phyloP scores from a whole-genome alignment of 768 basidiomycete species.

The Lactarius trivialis region DNA sequence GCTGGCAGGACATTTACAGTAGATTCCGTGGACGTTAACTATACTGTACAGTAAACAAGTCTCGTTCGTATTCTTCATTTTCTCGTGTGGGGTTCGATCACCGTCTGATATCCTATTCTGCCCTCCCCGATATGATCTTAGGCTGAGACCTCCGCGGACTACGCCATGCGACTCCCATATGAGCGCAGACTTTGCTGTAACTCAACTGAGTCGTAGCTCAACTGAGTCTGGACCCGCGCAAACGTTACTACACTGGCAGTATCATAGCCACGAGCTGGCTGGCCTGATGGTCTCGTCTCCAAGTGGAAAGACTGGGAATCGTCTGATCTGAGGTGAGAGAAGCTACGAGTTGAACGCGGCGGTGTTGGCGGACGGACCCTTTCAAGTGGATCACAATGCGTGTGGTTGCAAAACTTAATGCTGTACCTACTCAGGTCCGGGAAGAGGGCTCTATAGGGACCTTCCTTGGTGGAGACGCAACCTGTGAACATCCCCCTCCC shows the following conservation, averaged over 20 bases:
- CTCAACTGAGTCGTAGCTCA: no score
- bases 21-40: no score
- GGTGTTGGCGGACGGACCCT: no score
- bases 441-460: neutral
- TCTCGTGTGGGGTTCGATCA: no score
- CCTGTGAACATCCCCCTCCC: neutral
- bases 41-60: no score
- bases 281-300: neutral
- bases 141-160: neutral
- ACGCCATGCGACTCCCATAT: neutral
- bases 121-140: neutral
- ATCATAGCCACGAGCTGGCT: neutral
- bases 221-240: neutral
- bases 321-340: neutral
- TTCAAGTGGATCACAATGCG: no score
- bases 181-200: neutral
- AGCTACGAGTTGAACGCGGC: neutral
- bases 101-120: neutral
- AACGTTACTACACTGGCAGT: neutral
- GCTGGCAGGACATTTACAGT: no score
- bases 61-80: no score
- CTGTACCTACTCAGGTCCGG: neutral
- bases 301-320: neutral
- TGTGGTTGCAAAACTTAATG: neutral
- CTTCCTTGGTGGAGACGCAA: neutral